Base-by-base conservation (phyloP, 2,329 filamentous ascomycete genomes). In the Trichoderma breve region DNA sequence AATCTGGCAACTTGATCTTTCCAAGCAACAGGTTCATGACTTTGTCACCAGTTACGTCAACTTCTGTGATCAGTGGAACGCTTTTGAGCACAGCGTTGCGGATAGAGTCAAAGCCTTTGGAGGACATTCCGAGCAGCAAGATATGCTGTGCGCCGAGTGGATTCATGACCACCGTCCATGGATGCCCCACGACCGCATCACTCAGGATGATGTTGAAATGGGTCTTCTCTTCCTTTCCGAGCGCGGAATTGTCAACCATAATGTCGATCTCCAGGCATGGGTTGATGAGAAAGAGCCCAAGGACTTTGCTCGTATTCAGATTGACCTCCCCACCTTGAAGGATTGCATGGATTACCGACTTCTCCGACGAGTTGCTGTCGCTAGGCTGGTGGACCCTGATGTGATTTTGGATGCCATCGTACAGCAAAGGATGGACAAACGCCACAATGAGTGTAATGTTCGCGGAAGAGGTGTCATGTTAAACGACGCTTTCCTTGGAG, bases 11-110 rank as follows among this genome's bases (percentile, higher is more conserved):
- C 61, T 71, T 8, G 47, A 51, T 14, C 68, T 71, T 21, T 24
- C 18, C 26, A 57, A 47, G 30, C 18, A 21, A 7, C 68, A 70
- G 30, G 24, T 71, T 26, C 47, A 71, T 18, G 61, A 64, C 8
- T 71, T 71, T 5, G 15, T 64, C 28, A 43, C 60, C 39, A 24
- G 24, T 7, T 71, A 71, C 15, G n/a, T 71, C 26, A 39, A 43
- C 26, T 24, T n/a, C 30, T 64, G 55, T 18, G 68, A 71, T 30
- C 47, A 64, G 60, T 71, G 68, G 68, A 55, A 71, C n/a, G 68
- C 24, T 2, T 64, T 64, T 9, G 68, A 71, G 24, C 18, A 43
- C 3, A 43, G 43, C n/a, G 68, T 47, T 8, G n/a, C 39, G 6
- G 30, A 64, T 14, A 30, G 60, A 3, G 60, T 57, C 6, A 26